phyloP scores from a whole-genome alignment of 805 yeast species.

The Wickerhamomyces sydowiorum region DNA sequence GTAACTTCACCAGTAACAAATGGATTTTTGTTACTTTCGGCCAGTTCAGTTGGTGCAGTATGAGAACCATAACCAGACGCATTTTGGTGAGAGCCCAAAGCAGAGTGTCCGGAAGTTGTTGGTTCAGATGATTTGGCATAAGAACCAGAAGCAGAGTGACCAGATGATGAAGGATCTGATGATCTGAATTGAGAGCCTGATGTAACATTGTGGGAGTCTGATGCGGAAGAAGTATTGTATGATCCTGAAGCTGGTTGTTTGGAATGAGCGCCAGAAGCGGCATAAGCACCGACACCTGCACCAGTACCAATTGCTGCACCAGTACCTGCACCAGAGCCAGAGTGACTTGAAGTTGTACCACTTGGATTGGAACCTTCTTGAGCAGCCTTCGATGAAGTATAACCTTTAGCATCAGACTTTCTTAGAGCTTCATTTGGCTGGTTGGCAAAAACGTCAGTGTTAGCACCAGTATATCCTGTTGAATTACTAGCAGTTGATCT shows the following conservation, averaged over 20 bases:
- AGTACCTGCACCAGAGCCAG: slow-evolving; percentile 1
- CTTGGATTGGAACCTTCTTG: background rate
- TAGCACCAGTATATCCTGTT: slow-evolving; percentile 7
- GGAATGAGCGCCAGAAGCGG: too few species aligned
- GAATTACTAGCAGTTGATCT: background rate
- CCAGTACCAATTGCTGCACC: slow-evolving; percentile 2
- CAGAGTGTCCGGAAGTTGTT: background rate
- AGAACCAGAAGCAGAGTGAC: background rate
- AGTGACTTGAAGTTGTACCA: background rate
- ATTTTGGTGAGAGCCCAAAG: background rate
- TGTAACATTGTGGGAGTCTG: too few species aligned
- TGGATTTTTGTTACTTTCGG: background rate
- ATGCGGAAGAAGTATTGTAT: too few species aligned
- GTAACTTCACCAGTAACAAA: background rate
- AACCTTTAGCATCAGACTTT: background rate
- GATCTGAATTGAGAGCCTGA: too few species aligned
- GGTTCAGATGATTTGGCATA: background rate
- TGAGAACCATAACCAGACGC: background rate
- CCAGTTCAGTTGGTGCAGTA: background rate
- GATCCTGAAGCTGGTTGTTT: background rate
- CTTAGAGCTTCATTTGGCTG: slow-evolving; percentile 3
- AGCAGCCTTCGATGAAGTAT: background rate
- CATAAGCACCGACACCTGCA: background rate
- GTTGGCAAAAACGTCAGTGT: slow-evolving; percentile 5
- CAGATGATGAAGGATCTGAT: slow-evolving; percentile 4